Evolutionary conservation across 495 filamentous ascomycete species (phyloP).

Genomic region (Viridothelium virens): DNA sequence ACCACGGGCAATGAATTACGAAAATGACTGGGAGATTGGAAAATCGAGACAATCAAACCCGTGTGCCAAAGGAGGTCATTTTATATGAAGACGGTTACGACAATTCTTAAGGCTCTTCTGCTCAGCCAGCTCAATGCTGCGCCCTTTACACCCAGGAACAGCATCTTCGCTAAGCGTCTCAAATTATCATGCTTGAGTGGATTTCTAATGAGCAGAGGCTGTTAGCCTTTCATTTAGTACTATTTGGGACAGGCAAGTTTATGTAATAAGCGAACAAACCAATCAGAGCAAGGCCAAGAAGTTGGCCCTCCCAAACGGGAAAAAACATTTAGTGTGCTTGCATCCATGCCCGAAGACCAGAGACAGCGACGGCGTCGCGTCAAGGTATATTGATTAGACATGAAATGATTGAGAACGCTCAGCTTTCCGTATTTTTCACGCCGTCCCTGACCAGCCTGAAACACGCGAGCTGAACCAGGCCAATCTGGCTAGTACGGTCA

Average conservation of each 20-base stretch:
- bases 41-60: no score
- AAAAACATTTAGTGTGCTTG: not conserved
- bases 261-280: not conserved
- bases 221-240: not conserved
- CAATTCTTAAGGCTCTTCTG: not conserved
- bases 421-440: no score
- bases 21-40: no score
- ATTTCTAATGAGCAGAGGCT: not conserved
- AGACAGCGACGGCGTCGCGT: not conserved
- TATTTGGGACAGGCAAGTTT: not conserved
- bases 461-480: no score
- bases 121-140: not conserved
- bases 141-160: not conserved
- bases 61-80: not conserved
- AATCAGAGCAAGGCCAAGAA: not conserved
- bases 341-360: not conserved
- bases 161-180: not conserved
- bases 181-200: not conserved
- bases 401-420: no score
- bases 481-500: no score
- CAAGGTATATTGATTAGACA: not conserved
- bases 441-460: no score
- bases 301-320: not conserved
- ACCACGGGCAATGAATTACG: no score
- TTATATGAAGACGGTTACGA: not conserved